Evolutionary conservation across 2,329 filamentous ascomycete species (phyloP).

Genomic region (Fusarium sp.): DNA sequence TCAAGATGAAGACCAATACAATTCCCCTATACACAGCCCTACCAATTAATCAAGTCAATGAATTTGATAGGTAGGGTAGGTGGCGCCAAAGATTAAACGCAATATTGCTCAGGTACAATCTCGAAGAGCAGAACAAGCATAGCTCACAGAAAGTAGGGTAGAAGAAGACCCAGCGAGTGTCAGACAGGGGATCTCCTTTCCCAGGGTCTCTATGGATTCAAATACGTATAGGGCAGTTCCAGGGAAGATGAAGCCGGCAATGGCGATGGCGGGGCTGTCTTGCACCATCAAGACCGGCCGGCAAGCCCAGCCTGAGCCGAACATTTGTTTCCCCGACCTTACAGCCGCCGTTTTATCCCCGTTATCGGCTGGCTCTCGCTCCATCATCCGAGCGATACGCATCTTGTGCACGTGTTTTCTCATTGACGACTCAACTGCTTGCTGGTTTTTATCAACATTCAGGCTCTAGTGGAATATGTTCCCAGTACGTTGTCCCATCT

Average conservation of each 20-base stretch:
- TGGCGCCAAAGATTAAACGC: background rate
- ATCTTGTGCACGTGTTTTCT: slow-evolving; percentile 19
- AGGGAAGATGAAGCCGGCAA: slow-evolving; percentile 34
- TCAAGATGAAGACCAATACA: background rate
- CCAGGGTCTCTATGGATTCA: slow-evolving; percentile 40
- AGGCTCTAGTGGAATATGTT: slow-evolving; percentile 6
- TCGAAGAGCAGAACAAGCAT: background rate
- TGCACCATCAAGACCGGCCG: slow-evolving; percentile 12
- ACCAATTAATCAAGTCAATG: background rate
- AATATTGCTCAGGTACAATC: background rate
- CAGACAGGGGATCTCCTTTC: slow-evolving; percentile 38
- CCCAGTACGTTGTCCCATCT: slow-evolving; percentile 24
- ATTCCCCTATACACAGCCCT: background rate
- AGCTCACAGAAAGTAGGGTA: background rate
- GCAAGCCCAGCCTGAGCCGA: slow-evolving; percentile 27
- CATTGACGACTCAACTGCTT: background rate
- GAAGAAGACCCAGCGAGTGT: slow-evolving; percentile 23
- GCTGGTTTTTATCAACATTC: slow-evolving; percentile 6
- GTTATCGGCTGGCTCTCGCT: slow-evolving; percentile 25
- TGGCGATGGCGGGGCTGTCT: slow-evolving; percentile 22
- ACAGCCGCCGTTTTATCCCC: slow-evolving; percentile 29
- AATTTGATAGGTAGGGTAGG: background rate
- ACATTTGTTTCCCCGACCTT: slow-evolving; percentile 26
- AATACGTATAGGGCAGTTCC: slow-evolving; percentile 25
- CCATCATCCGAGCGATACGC: slow-evolving; percentile 32